Evolutionary conservation across 495 filamentous ascomycete species (phyloP).

Genomic region (Hyphodiscus hymeniophilus): DNA sequence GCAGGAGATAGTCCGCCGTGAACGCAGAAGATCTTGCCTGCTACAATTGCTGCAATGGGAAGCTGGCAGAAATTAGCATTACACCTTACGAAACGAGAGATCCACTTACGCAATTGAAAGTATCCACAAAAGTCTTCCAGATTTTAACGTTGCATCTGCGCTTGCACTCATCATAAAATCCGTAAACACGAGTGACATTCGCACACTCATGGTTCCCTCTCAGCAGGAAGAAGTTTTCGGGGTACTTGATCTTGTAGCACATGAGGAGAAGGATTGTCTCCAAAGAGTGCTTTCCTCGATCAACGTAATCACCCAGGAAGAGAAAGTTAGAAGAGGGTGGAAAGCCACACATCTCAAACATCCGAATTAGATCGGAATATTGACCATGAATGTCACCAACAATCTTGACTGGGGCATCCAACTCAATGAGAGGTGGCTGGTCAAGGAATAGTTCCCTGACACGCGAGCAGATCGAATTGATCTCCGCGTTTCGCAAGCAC

Average conservation of each 20-base stretch:
- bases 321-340: slow-evolving; percentile 90
- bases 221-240: slow-evolving; percentile 97
- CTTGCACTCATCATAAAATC: slow-evolving; percentile 99
- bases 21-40: slow-evolving; percentile 98
- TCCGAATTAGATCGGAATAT: slow-evolving; percentile 91
- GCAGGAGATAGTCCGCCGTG: slow-evolving; percentile 92
- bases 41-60: slow-evolving; percentile 93
- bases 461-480: slow-evolving; percentile 81
- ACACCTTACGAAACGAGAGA: not conserved
- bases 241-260: slow-evolving; percentile 98
- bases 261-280: slow-evolving; percentile 93
- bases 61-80: slow-evolving; percentile 32
- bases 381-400: slow-evolving; percentile 98
- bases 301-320: slow-evolving; percentile 96
- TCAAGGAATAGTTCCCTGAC: slow-evolving; percentile 82
- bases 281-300: slow-evolving; percentile 92
- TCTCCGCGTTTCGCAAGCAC: slow-evolving; percentile 95
- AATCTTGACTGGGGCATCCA: slow-evolving; percentile 96
- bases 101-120: slow-evolving; percentile 65
- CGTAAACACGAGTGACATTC: slow-evolving; percentile 96
- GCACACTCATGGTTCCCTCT: slow-evolving; percentile 98
- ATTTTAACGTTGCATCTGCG: slow-evolving; percentile 95
- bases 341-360: slow-evolving; percentile 99
- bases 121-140: slow-evolving; percentile 98
- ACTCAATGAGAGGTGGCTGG: slow-evolving; percentile 85